These are phyloP conservation scores for Thalassiosira profunda DNA, from an alignment of 108 stramenopile genomes.

Conservation along the genomic window DNA sequence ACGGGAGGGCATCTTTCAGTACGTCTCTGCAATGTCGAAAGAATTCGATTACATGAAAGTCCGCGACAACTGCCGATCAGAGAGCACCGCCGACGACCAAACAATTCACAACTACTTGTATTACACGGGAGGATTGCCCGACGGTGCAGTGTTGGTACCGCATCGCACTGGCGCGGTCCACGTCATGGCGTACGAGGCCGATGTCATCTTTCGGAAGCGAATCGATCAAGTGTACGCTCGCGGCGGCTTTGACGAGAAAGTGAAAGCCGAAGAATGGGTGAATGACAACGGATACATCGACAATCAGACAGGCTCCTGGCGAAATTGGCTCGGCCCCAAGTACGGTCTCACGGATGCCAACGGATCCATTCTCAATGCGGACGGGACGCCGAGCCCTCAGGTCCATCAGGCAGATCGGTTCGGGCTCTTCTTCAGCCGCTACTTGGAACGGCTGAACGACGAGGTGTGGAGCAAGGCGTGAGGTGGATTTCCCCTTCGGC, in stretches of 20 bases:
- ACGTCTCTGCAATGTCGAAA: constrained; percentile 63
- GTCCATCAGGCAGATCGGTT: constrained; percentile 40
- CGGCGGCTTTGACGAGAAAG: too few relatives aligned
- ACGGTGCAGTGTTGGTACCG: constrained; percentile 42
- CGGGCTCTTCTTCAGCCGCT: neutral
- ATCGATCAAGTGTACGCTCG: too few relatives aligned
- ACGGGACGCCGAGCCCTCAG: constrained; percentile 26
- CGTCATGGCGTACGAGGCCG: constrained; percentile 42
- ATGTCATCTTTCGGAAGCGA: constrained; percentile 19
- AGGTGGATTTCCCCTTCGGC: too few relatives aligned
- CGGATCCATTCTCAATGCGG: constrained; percentile 29
- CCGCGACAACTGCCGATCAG: constrained; percentile 51
- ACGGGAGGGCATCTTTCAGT: constrained; percentile 68
- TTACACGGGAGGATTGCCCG: constrained; percentile 62
- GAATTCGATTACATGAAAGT: constrained; percentile 73
- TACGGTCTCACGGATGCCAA: constrained; percentile 23
- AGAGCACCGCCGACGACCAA: constrained; percentile 66
- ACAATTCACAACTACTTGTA: constrained; percentile 86
- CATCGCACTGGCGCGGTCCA: constrained; percentile 42
- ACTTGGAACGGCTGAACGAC: too few relatives aligned
- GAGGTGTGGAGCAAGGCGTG: too few relatives aligned
- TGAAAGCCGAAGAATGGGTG: constrained; percentile 6
- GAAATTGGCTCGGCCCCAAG: constrained; percentile 27
- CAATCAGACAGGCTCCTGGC: constrained; percentile 11
- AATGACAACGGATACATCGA: neutral